Evolutionary conservation across 2,329 filamentous ascomycete species (phyloP), one percentile per base, ranked within the genome.

Genomic region (Alternaria sp.): DNA sequence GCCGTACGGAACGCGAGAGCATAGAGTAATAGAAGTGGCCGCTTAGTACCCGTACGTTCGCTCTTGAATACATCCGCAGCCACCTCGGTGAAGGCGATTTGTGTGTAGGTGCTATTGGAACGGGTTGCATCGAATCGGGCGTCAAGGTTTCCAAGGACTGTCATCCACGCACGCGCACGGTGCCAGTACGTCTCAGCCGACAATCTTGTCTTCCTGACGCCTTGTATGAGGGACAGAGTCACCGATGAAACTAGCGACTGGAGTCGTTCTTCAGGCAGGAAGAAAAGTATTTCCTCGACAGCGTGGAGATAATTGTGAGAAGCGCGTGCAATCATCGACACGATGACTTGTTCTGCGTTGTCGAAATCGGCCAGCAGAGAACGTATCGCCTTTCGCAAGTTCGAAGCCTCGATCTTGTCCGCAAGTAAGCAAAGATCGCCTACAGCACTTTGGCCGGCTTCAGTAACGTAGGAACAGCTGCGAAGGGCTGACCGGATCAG

Each of bases 81-180:
- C 21, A 60, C 30, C 32, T 50, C 23, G 32, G 30, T 25, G 25
- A 66, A 32, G 21, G 60, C 61, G 17, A 19, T 28, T 9, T 52
- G 50, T 12, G 56, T 32, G 30, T 30, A 30, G 19, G 40, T 17
- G 13, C 19, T 30, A 19, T 43, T 12, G 30, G 28, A n/a, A 43
- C 28, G 32, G 13, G 36, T 17, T 17, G 17, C 44, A 19, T 56
- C 17, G 40, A 15, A 21, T 28, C 45, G 51, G 23, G 17, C 28
- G 47, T 74, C 72, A 10, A 74, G 36, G 13, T 30, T 32, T 26
- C 70, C 62, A 12, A 74, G 63, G n/a, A 76, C 36, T 25, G 54
- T 57, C 23, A 74, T 52, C 73, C 73, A 75, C 11, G 49, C 57
- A 5, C 63, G 50, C 28, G 74, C 44, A 52, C 51, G 44, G 6